Evolutionary conservation across 495 filamentous ascomycete genomes (phyloP), one percentile per base, ranked within the genome.

Genomic region (Neurospora sp.): DNA sequence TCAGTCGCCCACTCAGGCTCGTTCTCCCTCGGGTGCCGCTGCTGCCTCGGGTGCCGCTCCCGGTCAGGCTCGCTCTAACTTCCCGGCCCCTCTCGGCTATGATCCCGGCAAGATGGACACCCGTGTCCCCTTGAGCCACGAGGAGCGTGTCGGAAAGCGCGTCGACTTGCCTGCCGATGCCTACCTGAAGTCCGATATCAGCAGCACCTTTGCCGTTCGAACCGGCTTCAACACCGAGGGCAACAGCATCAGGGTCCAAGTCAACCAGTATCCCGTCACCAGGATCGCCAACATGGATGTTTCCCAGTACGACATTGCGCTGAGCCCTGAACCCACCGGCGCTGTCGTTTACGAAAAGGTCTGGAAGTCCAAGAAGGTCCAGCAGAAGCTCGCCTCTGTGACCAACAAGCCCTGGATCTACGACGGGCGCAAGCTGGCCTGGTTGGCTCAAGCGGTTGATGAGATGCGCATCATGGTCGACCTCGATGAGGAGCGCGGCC

Each of bases 231-330:
- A 89, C 73, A 82, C 80, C 0, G 79, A 81, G 14, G 94, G 92
- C 16, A 87, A 84, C 41, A 77, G 83, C 0, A 83, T 90, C 20
- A 81, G 82, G 8, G 77, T 98, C 8, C 76, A 81, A 0, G 80
- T 96, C 69, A 99, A 99, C 80, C 88, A 93, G 8, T 97, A 88
- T 81, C 84, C 86, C 0, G 88, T 97, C n/a, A 75, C 71, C 3
- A 76, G 14, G 1, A 81, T 71, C 87, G 18, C 88, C 0, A 86
- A 76, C 22, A 83, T 79, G 7, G 82, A 84, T 0, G 85, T 97
- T 65, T 90, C 88, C 72, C 94, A 97, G 81, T 98, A 94, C 74
- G 94, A 97, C 83, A 83, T 94, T 35, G 77, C 81, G n/a, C 84
- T 94, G 71, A 86, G 87, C 38, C 87, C 84, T 37, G 89, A 89